phyloP scores from a whole-genome alignment of 2,329 filamentous ascomycete species.

The Arthroderma sp. region DNA sequence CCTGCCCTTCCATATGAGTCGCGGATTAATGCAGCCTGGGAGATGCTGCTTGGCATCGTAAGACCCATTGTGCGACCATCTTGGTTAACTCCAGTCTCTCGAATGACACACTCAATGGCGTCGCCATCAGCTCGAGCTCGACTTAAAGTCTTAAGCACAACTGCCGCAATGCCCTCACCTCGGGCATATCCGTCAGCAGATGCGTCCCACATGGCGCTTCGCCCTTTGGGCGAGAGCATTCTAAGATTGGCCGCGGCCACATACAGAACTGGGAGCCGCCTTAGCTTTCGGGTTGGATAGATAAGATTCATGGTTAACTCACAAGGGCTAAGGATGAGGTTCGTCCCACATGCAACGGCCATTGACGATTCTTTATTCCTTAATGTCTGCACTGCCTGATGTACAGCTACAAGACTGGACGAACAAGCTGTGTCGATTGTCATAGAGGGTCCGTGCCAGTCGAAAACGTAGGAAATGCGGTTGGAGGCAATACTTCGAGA shows the following conservation, averaged over 20 bases:
- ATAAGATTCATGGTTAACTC: too few species aligned
- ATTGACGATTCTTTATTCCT: conserved; percentile 17
- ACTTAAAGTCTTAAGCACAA: conserved; percentile 29
- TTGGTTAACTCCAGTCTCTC: conserved; percentile 26
- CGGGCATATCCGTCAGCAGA: conserved; percentile 32
- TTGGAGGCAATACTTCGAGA: conserved; percentile 28
- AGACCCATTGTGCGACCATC: conserved; percentile 24
- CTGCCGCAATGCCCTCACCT: conserved; percentile 29
- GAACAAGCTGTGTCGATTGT: conserved; percentile 38
- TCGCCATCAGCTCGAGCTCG: conserved; percentile 23
- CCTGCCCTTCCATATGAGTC: conserved; percentile 1
- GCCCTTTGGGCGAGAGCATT: conserved; percentile 11
- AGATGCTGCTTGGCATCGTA: conserved; percentile 2
- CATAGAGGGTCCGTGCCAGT: conserved; percentile 28
- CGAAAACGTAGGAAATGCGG: conserved; percentile 29
- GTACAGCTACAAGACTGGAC: conserved; percentile 26
- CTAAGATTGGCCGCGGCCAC: conserved; percentile 8
- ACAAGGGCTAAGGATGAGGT: conserved; percentile 23
- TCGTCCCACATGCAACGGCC: conserved; percentile 16
- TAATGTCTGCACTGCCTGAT: conserved; percentile 22
- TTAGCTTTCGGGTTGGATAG: neutral
- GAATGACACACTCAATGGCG: conserved; percentile 29
- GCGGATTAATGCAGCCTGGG: neutral
- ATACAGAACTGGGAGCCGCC: neutral
- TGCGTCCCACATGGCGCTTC: conserved; percentile 24